Base-by-base conservation (phyloP, 2,329 filamentous ascomycete species). In the Epichloe hybrida region DNA sequence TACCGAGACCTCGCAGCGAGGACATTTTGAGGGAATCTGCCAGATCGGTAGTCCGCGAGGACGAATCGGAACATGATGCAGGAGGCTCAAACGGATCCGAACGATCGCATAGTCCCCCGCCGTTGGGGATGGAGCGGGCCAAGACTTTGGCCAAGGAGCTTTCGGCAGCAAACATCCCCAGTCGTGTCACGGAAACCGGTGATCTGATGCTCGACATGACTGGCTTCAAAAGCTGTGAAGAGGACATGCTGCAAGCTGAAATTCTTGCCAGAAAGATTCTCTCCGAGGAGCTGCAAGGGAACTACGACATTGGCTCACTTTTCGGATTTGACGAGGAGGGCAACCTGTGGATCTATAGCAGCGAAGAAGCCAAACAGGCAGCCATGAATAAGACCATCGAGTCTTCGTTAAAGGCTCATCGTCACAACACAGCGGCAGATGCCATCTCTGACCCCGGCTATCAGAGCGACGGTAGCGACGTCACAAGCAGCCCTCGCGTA, bases 301-400 rank as follows among this genome's bases (percentile, higher is more conserved):
- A 91, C 62, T 96, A 96, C 65, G 93, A 98, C 63, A 95, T 98
- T 59, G 93, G 93, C 5, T 85, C 91, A 2, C 75, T 98, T 34
- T 95, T 98, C 59, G 93, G 90, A 12, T 91, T 93, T 43, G 93
- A 98, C 62, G 89, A 95, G 62, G 82, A 93, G 53, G 93, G 93
- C 6, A 98, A 98, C 61, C 75, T 98, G n/a, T 97, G 93, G 91
- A 97, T 98, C 57, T 98, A 98, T 70, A 93, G 89, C 69, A 97
- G 90, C 60, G 90, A 97, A 66, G 90, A 95, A 62, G 89, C 93
- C 23, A 97, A 96, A 63, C 85, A 93, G 60, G 85, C 86, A 6
- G 91, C 91, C 35, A 84, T 84, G 71, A 83, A 84, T 64, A 77
- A 71, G 58, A 77, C 76, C 1, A 73, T 77, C 54, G 75, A 78